Evolutionary conservation across 202 grass and related monocot genomes (phyloP).

Genomic region (Thinopyrum obtusiflorum): DNA sequence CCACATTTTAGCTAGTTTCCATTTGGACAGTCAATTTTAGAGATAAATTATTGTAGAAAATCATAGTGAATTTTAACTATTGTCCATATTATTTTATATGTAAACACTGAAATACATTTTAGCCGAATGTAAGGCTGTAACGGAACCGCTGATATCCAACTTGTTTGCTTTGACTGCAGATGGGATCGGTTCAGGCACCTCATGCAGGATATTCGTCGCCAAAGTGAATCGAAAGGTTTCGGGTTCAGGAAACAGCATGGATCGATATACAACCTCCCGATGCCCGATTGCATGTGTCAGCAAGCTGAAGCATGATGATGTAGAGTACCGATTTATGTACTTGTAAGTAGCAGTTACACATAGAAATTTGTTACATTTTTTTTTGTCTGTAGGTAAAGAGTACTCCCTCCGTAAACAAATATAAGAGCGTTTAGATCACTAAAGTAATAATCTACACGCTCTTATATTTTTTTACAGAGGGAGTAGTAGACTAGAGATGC

Average conservation of each 20-base stretch:
- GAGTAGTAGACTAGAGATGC: conserved; percentile 17
- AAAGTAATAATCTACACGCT: too few species aligned
- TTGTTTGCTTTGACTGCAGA: conserved; percentile 34
- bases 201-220: conserved; percentile 72
- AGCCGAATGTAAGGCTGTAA: neutral
- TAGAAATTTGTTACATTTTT: neutral
- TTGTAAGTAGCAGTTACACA: conserved; percentile 12
- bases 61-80: neutral
- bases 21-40: neutral
- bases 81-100: neutral
- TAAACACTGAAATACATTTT: neutral
- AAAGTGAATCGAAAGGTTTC: conserved; percentile 65
- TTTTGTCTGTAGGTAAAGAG: neutral
- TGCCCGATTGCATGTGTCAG: conserved; percentile 90
- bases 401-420: too few species aligned
- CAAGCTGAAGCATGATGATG: conserved; percentile 42
- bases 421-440: too few species aligned
- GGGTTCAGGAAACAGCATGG: conserved; percentile 57
- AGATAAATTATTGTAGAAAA: neutral
- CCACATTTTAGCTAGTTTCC: neutral
- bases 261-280: conserved; percentile 74
- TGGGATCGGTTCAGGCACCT: conserved; percentile 77
- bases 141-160: neutral
- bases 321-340: conserved; percentile 23
- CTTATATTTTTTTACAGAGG: too few species aligned